Percentiles rank a stretch among this genome's conserved stretches.
phyloP scores from a whole-genome alignment of 176 grass and related monocot species.

The Metroxylon sagu region DNA sequence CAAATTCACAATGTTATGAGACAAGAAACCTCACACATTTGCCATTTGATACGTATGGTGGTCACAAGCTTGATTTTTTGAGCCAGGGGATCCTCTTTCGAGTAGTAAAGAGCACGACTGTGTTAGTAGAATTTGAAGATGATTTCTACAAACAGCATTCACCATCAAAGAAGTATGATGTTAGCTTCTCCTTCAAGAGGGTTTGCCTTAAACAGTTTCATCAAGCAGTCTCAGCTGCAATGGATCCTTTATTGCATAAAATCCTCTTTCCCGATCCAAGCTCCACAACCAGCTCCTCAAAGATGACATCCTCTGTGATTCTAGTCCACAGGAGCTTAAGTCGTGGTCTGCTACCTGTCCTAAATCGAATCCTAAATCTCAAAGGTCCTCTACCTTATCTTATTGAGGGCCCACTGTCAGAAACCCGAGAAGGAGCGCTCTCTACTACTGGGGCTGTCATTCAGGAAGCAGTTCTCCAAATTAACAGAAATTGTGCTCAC shows the following conservation, averaged over 20 bases:
- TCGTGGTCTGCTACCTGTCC: not conserved
- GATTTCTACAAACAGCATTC: slow-evolving; percentile 30
- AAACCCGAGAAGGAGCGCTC: not conserved
- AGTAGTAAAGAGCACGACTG: not conserved
- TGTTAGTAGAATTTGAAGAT: slow-evolving; percentile 21
- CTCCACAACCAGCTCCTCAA: not conserved
- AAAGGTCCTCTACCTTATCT: slow-evolving; percentile 24
- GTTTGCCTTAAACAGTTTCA: slow-evolving; percentile 31
- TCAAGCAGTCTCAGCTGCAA: slow-evolving; percentile 18
- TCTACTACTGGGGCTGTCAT: not conserved
- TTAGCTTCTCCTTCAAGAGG: slow-evolving; percentile 37
- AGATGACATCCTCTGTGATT: not conserved
- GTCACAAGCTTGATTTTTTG: too few species aligned
- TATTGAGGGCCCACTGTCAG: slow-evolving; percentile 18
- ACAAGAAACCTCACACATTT: too few species aligned
- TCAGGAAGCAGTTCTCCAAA: slow-evolving; percentile 13
- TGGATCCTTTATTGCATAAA: slow-evolving; percentile 15
- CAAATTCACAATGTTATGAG: too few species aligned
- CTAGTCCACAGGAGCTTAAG: not conserved
- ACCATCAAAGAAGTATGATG: slow-evolving; percentile 15
- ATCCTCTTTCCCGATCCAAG: slow-evolving; percentile 26
- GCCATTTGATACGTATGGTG: too few species aligned
- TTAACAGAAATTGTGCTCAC: not conserved
- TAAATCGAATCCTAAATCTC: slow-evolving; percentile 13
- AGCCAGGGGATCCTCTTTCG: slow-evolving; percentile 16